Evolutionary conservation across 176 grass and related monocot species (phyloP), one percentile per base, ranked within the genome.

Genomic region (Carex pumila): DNA sequence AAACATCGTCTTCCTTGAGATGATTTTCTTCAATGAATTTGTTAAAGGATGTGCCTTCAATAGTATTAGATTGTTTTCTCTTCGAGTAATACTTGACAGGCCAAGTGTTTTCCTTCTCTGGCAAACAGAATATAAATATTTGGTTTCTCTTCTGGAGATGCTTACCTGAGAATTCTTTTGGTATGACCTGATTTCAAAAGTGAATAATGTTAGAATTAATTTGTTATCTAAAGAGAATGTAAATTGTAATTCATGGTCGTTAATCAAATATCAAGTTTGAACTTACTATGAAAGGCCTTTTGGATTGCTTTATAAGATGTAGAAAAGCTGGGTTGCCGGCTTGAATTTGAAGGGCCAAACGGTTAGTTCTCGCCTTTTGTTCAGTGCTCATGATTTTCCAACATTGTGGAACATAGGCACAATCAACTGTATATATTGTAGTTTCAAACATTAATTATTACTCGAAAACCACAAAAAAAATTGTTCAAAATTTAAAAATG

Each of bases 321-420:
- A 90, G 10, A 81, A 90, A 90, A 22, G 52, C 83, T 17, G 91
- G 80, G 81, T 93, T 93, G 63, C 45, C 73, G 0, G 22, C 19
- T 59, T 32, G n/a, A 32, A 87, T 55, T 30, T 57, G 25, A 84
- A 63, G 53, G 30, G 86, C 61, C 14, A 64, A 53, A 5, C 54
- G 6, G 59, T 89, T 82, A n/a, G 86, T n/a, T 30, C 19, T 21
- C 9, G 45, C 80, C 30, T 84, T 83, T 1, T 85, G 39, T 19
- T 83, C 77, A 0, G 0, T 43, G 75, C 65, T 71, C 15, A 31
- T 61, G 37, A 15, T 2, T 6, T 43, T 68, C 29, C 6, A 6
- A 75, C 59, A 83, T 4, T 34, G 12, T 68, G 49, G 80, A 66
- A 36, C 85, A 87, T 32, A 85, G 2, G 45, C 45, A n/a, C 45